These are phyloP conservation scores for Fusarium dimerum DNA, from an alignment of 2,329 filamentous ascomycete genomes.

Conservation along the genomic window DNA sequence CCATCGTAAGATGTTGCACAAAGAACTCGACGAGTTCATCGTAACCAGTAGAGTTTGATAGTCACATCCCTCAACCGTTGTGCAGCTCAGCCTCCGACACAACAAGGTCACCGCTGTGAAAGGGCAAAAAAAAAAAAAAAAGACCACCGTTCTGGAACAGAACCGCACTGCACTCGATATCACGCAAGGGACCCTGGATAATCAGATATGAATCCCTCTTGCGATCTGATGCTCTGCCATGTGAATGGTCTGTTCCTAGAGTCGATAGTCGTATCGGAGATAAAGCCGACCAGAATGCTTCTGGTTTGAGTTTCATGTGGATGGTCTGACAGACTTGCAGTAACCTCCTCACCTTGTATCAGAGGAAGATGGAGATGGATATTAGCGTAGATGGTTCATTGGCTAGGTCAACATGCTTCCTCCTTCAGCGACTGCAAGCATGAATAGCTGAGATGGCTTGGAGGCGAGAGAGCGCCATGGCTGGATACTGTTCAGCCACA, in stretches of 20 bases:
- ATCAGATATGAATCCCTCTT: not conserved
- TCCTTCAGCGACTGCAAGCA: not conserved
- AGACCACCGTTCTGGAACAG: slow-evolving; percentile 7
- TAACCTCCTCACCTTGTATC: not conserved
- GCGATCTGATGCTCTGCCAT: not conserved
- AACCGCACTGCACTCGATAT: slow-evolving; percentile 20
- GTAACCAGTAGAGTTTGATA: slow-evolving; percentile 8
- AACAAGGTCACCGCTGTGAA: slow-evolving; percentile 14
- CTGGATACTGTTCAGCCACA: not conserved
- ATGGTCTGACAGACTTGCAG: not conserved
- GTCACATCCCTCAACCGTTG: not conserved
- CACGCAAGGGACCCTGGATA: slow-evolving; percentile 9
- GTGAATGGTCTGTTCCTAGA: not conserved
- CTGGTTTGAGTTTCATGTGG: not conserved
- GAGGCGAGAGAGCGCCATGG: slow-evolving; percentile 11
- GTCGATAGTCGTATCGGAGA: not conserved
- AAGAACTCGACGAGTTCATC: slow-evolving; percentile 9
- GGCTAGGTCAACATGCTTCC: not conserved
- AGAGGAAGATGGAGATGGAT: not conserved
- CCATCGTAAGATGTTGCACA: slow-evolving; percentile 20
- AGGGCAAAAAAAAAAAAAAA: too few species aligned
- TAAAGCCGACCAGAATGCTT: not conserved
- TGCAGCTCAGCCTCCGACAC: slow-evolving; percentile 16
- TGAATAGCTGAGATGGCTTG: slow-evolving; percentile 4
- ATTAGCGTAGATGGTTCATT: not conserved